phyloP scores from a whole-genome alignment of 805 yeast species.

The Suhomyces xylopsoci region DNA sequence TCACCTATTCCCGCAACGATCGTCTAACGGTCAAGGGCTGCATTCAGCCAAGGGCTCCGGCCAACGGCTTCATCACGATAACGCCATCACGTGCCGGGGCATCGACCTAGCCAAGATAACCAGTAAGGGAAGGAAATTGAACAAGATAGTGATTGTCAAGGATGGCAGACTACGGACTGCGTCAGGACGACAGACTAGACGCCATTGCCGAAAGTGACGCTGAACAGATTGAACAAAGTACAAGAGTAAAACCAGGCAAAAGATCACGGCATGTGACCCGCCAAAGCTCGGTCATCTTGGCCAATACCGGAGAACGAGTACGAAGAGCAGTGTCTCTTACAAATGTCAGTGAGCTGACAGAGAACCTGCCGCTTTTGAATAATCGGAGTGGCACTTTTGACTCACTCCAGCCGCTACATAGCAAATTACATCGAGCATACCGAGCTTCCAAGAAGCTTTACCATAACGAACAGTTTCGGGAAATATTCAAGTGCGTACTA shows the following conservation, averaged over 20 bases:
- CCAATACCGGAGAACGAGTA: slow-evolving; percentile 38
- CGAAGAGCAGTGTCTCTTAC: slow-evolving; percentile 26
- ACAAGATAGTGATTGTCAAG: neutral
- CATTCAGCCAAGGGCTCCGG: neutral
- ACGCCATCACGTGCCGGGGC: neutral
- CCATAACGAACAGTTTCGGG: slow-evolving; percentile 15
- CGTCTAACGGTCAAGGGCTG: neutral
- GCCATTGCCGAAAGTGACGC: neutral
- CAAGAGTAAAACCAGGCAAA: neutral
- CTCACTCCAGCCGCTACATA: neutral
- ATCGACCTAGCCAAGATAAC: neutral
- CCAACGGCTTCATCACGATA: neutral
- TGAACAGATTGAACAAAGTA: neutral
- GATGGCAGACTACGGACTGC: neutral
- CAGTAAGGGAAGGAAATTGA: neutral
- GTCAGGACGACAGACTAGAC: neutral
- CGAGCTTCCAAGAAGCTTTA: neutral
- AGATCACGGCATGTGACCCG: slow-evolving; percentile 1
- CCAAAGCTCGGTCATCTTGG: slow-evolving; percentile 35
- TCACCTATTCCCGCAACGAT: neutral
- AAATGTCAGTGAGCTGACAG: neutral
- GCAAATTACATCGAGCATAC: neutral
- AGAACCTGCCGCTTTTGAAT: neutral
- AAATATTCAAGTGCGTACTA: slow-evolving; percentile 63
- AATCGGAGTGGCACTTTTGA: neutral